Evolutionary conservation across 768 basidiomycete genomes (phyloP).

Genomic region (Podaxis sp.): DNA sequence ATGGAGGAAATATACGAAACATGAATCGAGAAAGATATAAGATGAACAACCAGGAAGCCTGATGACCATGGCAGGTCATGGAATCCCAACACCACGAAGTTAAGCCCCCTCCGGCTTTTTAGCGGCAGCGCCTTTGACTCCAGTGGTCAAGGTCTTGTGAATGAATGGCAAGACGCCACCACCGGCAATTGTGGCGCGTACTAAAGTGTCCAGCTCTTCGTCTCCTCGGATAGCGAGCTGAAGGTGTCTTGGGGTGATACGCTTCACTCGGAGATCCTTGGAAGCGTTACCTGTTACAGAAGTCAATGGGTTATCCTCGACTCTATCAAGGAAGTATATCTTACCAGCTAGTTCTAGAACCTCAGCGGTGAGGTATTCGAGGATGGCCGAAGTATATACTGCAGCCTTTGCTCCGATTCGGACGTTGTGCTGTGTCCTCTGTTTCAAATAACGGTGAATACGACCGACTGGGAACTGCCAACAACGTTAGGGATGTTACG

Average conservation of each 20-base stretch:
- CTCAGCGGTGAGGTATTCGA: conserved; percentile 96
- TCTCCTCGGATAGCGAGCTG: conserved; percentile 97
- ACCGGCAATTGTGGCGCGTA: conserved; percentile 91
- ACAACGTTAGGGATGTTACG: neutral
- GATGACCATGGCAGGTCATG: neutral
- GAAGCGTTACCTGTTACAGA: conserved; percentile 80
- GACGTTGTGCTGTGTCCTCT: conserved; percentile 89
- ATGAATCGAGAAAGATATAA: neutral
- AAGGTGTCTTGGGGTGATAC: conserved; percentile 94
- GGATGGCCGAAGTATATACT: conserved; percentile 93
- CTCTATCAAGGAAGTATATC: conserved; percentile 24
- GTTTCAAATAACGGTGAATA: conserved; percentile 95
- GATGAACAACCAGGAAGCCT: neutral
- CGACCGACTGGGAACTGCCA: conserved; percentile 91
- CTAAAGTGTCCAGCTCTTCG: conserved; percentile 94
- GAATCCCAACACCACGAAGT: conserved; percentile 12
- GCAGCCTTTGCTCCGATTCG: conserved; percentile 98
- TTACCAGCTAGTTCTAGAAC: conserved; percentile 93
- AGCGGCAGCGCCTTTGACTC: conserved; percentile 39
- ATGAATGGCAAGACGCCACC: conserved; percentile 89
- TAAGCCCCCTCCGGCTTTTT: conserved; percentile 43
- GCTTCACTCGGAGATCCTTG: conserved; percentile 95
- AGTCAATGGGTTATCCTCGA: neutral
- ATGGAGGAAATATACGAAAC: conserved; percentile 4
- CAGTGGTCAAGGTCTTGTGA: conserved; percentile 75